Conservation (phyloP, 2,329 filamentous ascomycete species). For the Alternaria panax region DNA sequence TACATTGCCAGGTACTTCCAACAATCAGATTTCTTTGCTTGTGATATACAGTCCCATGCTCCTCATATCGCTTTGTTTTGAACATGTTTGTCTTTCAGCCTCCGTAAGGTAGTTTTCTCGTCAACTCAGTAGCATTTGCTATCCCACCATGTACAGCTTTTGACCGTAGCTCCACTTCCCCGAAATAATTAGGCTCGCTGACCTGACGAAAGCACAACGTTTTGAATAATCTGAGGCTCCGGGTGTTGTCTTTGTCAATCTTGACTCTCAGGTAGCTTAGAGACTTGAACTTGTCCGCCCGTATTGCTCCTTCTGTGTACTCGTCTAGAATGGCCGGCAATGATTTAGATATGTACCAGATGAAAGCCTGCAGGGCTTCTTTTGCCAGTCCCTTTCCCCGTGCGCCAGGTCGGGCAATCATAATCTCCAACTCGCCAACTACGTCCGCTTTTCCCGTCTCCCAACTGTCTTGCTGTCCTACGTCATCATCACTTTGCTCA, state of each 20-base stretch:
- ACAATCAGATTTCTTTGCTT: conserved; percentile 39
- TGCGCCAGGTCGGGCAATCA: conserved; percentile 71
- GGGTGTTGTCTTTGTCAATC: conserved; percentile 64
- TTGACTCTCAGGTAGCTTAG: conserved; percentile 65
- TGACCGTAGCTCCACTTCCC: conserved; percentile 63
- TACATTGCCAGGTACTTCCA: conserved; percentile 49
- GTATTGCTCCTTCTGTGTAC: conserved; percentile 49
- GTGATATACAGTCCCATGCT: conserved; percentile 2
- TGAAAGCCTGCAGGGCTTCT: conserved; percentile 70
- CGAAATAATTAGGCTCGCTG: conserved; percentile 69
- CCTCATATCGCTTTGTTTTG: neutral
- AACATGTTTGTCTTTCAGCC: neutral
- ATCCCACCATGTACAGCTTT: neutral
- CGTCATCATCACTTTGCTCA: conserved; percentile 24
- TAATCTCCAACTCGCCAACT: conserved; percentile 82
- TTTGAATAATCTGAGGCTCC: conserved; percentile 68
- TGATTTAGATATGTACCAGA: conserved; percentile 70
- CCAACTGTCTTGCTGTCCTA: conserved; percentile 8
- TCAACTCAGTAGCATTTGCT: neutral
- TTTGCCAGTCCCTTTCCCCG: conserved; percentile 71
- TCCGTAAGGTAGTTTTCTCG: neutral
- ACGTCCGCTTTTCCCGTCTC: conserved; percentile 24
- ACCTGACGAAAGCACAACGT: conserved; percentile 64
- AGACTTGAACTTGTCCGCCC: conserved; percentile 14
- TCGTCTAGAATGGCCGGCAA: conserved; percentile 64